Evolutionary conservation across 139 green algal genomes (phyloP).

Genomic region (Nannochloris sp.): DNA sequence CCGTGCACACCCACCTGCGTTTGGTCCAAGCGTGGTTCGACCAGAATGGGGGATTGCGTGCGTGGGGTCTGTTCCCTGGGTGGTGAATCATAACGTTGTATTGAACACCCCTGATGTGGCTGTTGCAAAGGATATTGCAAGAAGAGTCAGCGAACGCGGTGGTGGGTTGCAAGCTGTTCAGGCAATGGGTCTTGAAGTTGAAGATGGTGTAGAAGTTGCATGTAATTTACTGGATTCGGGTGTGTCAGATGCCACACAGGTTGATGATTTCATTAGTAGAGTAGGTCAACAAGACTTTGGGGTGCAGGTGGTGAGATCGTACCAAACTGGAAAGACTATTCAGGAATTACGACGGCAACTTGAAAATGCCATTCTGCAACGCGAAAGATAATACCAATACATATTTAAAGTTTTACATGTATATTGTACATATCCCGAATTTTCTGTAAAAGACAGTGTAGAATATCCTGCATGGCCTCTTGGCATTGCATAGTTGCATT

Average conservation of each 20-base stretch:
- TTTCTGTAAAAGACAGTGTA: not conserved
- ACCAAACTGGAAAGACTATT: conserved; percentile 16
- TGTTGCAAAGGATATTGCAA: conserved; percentile 36
- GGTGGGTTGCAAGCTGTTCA: conserved; percentile 56
- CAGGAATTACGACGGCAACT: conserved; percentile 11
- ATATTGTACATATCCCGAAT: not conserved
- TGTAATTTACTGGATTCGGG: conserved; percentile 63
- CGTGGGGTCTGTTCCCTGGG: conserved; percentile 56
- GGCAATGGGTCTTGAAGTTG: conserved; percentile 65
- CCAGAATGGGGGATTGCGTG: conserved; percentile 33
- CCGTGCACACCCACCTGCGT: conserved; percentile 10
- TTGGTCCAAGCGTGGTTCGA: conserved; percentile 16
- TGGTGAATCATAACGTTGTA: conserved; percentile 77
- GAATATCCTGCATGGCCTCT: too few species aligned
- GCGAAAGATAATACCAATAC: not conserved
- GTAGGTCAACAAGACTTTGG: conserved; percentile 14
- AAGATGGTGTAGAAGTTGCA: conserved; percentile 52
- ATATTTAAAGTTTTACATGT: too few species aligned
- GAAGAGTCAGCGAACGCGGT: conserved; percentile 48
- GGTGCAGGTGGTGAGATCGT: conserved; percentile 10
- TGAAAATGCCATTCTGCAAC: not conserved
- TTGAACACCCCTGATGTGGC: conserved; percentile 26
- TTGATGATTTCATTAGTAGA: conserved; percentile 11
- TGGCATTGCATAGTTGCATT: too few species aligned
- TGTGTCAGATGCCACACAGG: not conserved